Percentiles rank a stretch among this genome's conserved stretches.
Evolutionary conservation across 1,284 basidiomycete species (phyloP).

Genomic region (Boletus calvinii): DNA sequence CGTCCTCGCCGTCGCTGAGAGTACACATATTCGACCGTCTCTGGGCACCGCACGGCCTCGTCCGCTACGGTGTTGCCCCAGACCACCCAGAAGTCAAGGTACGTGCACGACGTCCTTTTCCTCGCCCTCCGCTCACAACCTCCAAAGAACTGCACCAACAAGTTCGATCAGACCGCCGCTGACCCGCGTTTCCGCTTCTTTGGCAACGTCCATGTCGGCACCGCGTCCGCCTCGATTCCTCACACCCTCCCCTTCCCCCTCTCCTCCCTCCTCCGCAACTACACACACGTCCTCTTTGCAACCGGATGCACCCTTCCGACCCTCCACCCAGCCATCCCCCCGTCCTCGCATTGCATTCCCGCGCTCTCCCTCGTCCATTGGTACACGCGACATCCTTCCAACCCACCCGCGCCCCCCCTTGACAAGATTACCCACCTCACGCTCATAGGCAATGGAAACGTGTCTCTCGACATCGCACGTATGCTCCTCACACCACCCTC

Average conservation of each 20-base stretch:
- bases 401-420: conserved; percentile 58
- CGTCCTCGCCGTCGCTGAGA: conserved; percentile 44
- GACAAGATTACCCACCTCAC: conserved; percentile 68
- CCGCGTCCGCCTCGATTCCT: conserved; percentile 39
- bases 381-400: conserved; percentile 92
- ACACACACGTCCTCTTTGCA: conserved; percentile 81
- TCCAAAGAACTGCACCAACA: conserved; percentile 90
- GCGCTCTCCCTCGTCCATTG: conserved; percentile 92
- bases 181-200: conserved; percentile 87
- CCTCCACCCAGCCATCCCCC: conserved; percentile 53
- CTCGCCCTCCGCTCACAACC: conserved; percentile 12
- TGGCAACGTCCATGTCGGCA: conserved; percentile 84
- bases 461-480: conserved; percentile 91
- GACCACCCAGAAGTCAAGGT: conserved; percentile 99
- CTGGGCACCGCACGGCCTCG: conserved; percentile 93
- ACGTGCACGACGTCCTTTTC: conserved; percentile 25
- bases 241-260: conserved; percentile 59
- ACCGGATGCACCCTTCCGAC: conserved; percentile 74
- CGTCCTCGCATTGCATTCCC: conserved; percentile 60
- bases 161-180: conserved; percentile 77
- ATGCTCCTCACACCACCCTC: conserved; percentile 76
- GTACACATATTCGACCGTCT: conserved; percentile 93
- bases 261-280: conserved; percentile 57
- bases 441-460: conserved; percentile 94
- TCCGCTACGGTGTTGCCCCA: conserved; percentile 95